phyloP scores from a whole-genome alignment of 2,329 filamentous ascomycete genomes.

The Colletotrichum gloeosporioides region DNA sequence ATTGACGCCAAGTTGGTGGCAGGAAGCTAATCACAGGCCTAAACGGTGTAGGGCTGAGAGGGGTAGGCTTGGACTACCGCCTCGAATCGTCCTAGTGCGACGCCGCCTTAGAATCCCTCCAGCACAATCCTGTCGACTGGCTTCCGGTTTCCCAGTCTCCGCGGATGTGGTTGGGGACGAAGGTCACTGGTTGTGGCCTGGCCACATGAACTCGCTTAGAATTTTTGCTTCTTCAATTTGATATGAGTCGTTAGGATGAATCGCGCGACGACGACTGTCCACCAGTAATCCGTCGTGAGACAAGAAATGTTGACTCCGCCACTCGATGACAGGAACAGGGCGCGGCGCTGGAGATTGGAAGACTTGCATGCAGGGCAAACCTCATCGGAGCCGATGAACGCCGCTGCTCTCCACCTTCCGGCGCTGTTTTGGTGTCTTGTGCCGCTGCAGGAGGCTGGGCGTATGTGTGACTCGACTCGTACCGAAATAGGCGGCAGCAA shows the following conservation, averaged over 20 bases:
- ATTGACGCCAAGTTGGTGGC: constrained; percentile 11
- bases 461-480: not conserved
- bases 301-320: not conserved
- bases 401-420: not conserved
- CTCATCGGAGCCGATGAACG: not conserved
- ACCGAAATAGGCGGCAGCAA: not conserved
- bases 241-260: not conserved
- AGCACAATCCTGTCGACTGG: not conserved
- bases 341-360: not conserved
- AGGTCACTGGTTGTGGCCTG: not conserved
- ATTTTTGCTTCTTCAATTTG: not conserved
- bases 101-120: not conserved
- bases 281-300: not conserved
- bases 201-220: not conserved
- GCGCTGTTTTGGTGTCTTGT: not conserved
- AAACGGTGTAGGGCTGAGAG: constrained; percentile 21
- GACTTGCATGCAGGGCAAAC: not conserved
- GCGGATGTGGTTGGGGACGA: not conserved
- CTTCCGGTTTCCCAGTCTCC: not conserved
- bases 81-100: not conserved
- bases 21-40: constrained; percentile 4
- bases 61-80: not conserved
- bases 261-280: not conserved
- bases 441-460: not conserved
- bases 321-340: not conserved